phyloP scores from a whole-genome alignment of 192 early-diverging fungal species.

The Kappamyces sp. region DNA sequence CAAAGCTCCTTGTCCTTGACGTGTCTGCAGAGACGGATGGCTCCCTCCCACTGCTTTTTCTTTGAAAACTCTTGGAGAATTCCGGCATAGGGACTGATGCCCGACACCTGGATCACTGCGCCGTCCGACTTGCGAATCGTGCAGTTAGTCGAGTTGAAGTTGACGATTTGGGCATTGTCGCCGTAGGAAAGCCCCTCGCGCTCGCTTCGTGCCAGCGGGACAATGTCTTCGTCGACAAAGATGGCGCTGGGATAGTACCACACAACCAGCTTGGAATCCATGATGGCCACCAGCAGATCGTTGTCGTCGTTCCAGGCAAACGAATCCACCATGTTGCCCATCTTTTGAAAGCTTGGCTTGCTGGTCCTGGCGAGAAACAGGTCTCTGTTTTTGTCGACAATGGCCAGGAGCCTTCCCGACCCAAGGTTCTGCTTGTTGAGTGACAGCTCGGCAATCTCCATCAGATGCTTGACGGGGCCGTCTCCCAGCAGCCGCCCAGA shows the following conservation, averaged over 20 bases:
- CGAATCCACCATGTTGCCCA: conserved; percentile 53
- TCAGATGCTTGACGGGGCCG: conserved; percentile 36
- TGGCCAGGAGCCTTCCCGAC: conserved; percentile 35
- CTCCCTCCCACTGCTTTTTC: conserved; percentile 60
- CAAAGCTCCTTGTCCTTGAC: conserved; percentile 51
- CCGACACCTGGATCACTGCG: conserved; percentile 39
- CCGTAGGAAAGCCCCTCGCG: conserved; percentile 46
- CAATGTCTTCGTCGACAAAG: conserved; percentile 57
- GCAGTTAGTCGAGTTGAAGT: conserved; percentile 48
- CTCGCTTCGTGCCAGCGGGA: conserved; percentile 41
- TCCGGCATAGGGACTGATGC: conserved; percentile 43
- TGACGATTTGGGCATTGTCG: conserved; percentile 46
- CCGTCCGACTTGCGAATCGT: conserved; percentile 49
- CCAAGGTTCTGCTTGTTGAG: conserved; percentile 36
- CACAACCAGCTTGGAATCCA: conserved; percentile 48
- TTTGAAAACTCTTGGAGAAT: conserved; percentile 47
- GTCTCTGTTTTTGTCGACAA: conserved; percentile 56
- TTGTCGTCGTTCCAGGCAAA: conserved; percentile 52
- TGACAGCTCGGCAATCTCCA: conserved; percentile 40
- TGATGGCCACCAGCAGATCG: conserved; percentile 41
- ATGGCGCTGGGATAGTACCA: conserved; percentile 59
- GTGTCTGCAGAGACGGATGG: conserved; percentile 47
- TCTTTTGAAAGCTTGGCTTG: conserved; percentile 40
- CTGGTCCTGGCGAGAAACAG: conserved; percentile 41
- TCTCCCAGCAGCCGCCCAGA: conserved; percentile 38